Evolutionary conservation across 768 basidiomycete genomes (phyloP).

Genomic region (Tulasnella sp.): DNA sequence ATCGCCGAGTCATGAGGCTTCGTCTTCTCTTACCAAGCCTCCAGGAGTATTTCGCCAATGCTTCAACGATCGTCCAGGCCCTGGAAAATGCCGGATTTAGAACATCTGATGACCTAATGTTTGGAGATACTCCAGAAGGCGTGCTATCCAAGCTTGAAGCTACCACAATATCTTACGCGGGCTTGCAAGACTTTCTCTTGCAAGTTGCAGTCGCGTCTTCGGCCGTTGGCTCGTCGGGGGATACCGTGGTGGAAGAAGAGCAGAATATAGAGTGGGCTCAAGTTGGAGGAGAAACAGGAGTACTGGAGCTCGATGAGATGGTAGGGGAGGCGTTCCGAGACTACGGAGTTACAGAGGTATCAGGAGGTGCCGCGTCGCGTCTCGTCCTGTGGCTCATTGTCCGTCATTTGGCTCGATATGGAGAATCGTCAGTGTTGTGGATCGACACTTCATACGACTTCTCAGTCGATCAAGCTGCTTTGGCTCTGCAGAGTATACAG

Average conservation of each 20-base stretch:
- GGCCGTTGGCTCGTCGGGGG: neutral
- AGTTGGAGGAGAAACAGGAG: constrained; percentile 10
- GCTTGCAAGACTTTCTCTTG: neutral
- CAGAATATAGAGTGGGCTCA: neutral
- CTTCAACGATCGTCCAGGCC: neutral
- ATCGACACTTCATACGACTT: constrained; percentile 9
- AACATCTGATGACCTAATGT: constrained; percentile 1
- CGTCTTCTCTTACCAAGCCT: neutral
- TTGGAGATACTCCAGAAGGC: neutral
- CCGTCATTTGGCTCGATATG: constrained; percentile 3
- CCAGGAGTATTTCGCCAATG: neutral
- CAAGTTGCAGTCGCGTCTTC: neutral
- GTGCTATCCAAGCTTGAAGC: neutral
- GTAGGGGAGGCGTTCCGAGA: neutral
- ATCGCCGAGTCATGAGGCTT: neutral
- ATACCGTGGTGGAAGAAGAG: neutral
- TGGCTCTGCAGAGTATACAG: neutral
- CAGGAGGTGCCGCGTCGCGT: neutral
- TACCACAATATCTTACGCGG: neutral
- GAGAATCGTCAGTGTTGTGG: constrained; percentile 3
- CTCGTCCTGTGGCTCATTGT: constrained; percentile 5
- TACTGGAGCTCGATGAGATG: neutral
- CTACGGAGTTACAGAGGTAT: constrained; percentile 2
- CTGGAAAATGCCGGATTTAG: neutral
- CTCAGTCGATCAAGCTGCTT: constrained; percentile 5